phyloP scores from a whole-genome alignment of 208 protist species.

The Lotmaria passim region DNA sequence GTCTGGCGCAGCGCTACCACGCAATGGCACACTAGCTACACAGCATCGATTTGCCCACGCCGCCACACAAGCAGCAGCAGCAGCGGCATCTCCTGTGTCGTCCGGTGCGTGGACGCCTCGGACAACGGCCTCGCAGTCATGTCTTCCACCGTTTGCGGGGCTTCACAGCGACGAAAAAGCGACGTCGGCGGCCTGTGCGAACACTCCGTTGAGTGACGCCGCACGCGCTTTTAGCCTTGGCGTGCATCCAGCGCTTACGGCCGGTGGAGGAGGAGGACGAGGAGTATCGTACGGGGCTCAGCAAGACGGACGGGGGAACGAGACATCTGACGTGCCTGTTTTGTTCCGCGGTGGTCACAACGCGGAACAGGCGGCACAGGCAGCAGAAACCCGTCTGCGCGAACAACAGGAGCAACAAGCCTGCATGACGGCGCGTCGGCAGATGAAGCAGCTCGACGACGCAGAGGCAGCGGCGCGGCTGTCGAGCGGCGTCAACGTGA shows the following conservation, averaged over 20 bases:
- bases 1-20: neutral
- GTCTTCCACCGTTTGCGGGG: neutral
- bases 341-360: neutral
- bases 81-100: neutral
- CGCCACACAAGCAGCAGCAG: neutral
- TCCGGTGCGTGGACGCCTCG: neutral
- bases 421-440: conserved; percentile 12
- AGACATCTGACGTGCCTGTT: neutral
- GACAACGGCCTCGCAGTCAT: neutral
- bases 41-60: neutral
- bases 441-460: conserved; percentile 34
- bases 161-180: neutral
- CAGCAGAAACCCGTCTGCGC: conserved; percentile 17
- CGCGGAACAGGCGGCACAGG: neutral
- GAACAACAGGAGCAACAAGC: conserved; percentile 4
- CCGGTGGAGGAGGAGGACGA: too few species aligned
- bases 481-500: conserved; percentile 62
- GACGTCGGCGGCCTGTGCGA: neutral
- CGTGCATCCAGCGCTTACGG: neutral
- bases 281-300: too few species aligned
- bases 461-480: conserved; percentile 15
- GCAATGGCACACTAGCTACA: neutral
- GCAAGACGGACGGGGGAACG: neutral
- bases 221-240: conserved; percentile 13
- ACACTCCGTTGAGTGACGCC: neutral